Conservation (phyloP, 2,329 filamentous ascomycete species). For the Coniochaeta sp. region DNA sequence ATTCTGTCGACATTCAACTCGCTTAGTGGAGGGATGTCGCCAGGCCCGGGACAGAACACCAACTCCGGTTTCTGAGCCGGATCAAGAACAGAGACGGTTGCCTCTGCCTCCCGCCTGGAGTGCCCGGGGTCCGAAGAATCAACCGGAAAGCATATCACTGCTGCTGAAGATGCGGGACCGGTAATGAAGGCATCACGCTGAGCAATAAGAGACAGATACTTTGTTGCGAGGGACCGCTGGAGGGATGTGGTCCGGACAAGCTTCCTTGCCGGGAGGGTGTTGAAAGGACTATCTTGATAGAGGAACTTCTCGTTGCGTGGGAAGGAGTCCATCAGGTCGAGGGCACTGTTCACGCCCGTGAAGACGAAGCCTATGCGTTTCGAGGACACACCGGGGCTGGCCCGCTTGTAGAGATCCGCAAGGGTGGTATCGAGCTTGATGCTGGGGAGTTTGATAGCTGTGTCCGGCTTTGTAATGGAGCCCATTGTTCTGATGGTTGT, state of each 20-base stretch:
- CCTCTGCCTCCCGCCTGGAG: constrained; percentile 21
- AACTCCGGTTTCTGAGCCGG: constrained; percentile 21
- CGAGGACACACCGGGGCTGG: constrained; percentile 13
- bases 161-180: constrained; percentile 12
- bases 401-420: constrained; percentile 24
- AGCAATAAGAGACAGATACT: constrained; percentile 27
- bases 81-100: constrained; percentile 21
- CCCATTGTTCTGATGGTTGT: background rate
- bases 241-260: constrained; percentile 12
- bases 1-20: constrained; percentile 21
- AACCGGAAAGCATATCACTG: constrained; percentile 19
- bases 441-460: constrained; percentile 16
- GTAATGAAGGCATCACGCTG: constrained; percentile 28
- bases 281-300: constrained; percentile 27
- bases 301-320: constrained; percentile 27
- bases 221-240: constrained; percentile 18
- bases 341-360: constrained; percentile 18
- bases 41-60: constrained; percentile 24
- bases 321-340: constrained; percentile 19
- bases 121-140: constrained; percentile 17
- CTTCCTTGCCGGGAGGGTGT: constrained; percentile 11
- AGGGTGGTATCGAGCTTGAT: constrained; percentile 27
- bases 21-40: constrained; percentile 14
- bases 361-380: constrained; percentile 22
- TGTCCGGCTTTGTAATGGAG: background rate